Evolutionary conservation across 164 flowering plant species (phyloP).

Genomic region (Berberis thunbergii): DNA sequence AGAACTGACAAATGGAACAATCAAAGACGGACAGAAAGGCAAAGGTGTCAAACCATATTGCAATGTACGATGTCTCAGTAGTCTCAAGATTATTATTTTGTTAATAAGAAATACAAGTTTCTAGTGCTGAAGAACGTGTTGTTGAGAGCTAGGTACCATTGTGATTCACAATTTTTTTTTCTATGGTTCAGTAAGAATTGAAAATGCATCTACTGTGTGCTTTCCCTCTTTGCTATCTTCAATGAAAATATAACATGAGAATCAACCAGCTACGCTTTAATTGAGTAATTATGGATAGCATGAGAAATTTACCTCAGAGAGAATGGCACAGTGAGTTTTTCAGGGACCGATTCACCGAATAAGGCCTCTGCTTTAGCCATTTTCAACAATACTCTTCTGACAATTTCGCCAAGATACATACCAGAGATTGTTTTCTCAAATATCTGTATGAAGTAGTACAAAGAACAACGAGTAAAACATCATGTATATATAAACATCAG

Average conservation of each 20-base stretch:
- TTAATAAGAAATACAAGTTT: too few relatives aligned
- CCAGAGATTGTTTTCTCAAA: constrained; percentile 96
- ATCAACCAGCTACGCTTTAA: not conserved
- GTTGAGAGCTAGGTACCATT: too few relatives aligned
- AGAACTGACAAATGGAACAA: too few relatives aligned
- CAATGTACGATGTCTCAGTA: too few relatives aligned
- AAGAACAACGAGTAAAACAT: not conserved
- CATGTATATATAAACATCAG: not conserved
- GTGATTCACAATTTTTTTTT: too few relatives aligned
- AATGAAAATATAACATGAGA: not conserved
- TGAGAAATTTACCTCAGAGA: constrained; percentile 41
- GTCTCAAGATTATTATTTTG: too few relatives aligned
- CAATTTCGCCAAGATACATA: constrained; percentile 90
- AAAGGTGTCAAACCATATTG: too few relatives aligned
- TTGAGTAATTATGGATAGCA: not conserved
- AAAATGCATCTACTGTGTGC: too few relatives aligned
- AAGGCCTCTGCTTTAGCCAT: constrained; percentile 53
- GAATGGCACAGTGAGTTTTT: constrained; percentile 58
- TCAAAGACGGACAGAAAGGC: too few relatives aligned
- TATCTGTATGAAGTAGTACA: constrained; percentile 28
- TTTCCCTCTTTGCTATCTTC: too few relatives aligned
- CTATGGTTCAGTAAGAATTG: too few relatives aligned
- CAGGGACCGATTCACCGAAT: constrained; percentile 47
- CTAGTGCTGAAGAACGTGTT: too few relatives aligned
- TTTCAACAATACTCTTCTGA: constrained; percentile 46